A percentile compares a stretch with the other conserved stretches of the same genome.
Evolutionary conservation across 139 green algal genomes (phyloP).

Genomic region (Chlamydomonas schloesseri): DNA sequence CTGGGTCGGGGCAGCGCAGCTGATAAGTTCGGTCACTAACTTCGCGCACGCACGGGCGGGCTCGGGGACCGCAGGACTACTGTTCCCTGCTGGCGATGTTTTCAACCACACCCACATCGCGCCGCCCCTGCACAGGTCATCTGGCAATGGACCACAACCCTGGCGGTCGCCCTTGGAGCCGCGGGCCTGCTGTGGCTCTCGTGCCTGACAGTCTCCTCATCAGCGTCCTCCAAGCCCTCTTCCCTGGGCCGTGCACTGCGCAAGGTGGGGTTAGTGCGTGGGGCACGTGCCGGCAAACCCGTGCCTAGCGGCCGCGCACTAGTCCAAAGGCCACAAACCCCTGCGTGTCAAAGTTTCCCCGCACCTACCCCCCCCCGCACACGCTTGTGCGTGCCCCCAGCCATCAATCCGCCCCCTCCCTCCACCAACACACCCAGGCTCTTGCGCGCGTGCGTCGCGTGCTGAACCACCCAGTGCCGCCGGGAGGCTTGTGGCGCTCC

Average conservation of each 20-base stretch:
- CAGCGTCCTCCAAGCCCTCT: neutral
- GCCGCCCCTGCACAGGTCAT: neutral
- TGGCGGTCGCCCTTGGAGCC: conserved; percentile 2
- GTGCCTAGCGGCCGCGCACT: too few species aligned
- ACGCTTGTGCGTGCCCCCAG: too few species aligned
- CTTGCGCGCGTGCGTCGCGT: neutral
- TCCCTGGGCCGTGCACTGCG: neutral
- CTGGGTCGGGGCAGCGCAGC: too few species aligned
- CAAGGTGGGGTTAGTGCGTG: too few species aligned
- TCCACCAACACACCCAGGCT: neutral
- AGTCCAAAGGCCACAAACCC: too few species aligned
- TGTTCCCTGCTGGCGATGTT: neutral
- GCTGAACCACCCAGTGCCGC: neutral
- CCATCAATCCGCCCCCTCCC: too few species aligned
- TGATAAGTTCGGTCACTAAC: neutral
- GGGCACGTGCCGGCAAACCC: too few species aligned
- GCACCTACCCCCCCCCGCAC: too few species aligned
- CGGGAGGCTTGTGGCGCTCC: neutral
- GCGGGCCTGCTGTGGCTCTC: conserved; percentile 11
- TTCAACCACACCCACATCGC: neutral
- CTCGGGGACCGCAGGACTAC: too few species aligned
- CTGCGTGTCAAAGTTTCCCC: too few species aligned
- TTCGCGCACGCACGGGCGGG: neutral
- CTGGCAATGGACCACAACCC: conserved; percentile 34
- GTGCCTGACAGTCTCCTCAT: too few species aligned